Evolutionary conservation across 2,329 filamentous ascomycete genomes (phyloP).

Genomic region (Pseudogymnoascus sp.): DNA sequence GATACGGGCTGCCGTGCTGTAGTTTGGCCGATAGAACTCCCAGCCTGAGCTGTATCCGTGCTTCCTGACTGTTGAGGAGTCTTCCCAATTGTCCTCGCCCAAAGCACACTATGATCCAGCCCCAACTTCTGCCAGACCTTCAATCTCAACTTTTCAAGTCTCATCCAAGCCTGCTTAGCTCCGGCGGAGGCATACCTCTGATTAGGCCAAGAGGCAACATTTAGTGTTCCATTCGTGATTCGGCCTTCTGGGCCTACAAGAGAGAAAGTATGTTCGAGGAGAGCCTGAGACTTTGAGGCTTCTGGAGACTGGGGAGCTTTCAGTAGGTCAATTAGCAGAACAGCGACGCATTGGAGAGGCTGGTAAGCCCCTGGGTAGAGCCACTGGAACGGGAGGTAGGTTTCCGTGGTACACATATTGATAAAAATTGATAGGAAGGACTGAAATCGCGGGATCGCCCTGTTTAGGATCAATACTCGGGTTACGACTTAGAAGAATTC

Average conservation of each 20-base stretch:
- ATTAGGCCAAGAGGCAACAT: neutral
- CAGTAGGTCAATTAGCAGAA: slow-evolving; percentile 19
- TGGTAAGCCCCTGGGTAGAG: slow-evolving; percentile 22
- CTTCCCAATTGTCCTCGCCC: neutral
- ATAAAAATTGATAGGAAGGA: slow-evolving; percentile 20
- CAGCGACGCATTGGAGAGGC: slow-evolving; percentile 17
- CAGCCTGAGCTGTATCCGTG: neutral
- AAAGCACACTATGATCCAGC: neutral
- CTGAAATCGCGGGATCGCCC: slow-evolving; percentile 20
- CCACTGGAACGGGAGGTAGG: slow-evolving; percentile 19
- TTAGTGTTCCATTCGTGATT: neutral
- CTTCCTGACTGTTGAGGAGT: neutral
- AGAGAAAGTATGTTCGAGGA: slow-evolving; percentile 17
- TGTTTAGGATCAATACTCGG: slow-evolving; percentile 2
- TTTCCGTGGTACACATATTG: slow-evolving; percentile 17
- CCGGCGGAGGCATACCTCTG: neutral
- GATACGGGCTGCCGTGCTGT: neutral
- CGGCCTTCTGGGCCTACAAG: neutral
- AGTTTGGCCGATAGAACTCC: neutral
- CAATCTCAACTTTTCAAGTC: neutral
- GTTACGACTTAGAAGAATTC: slow-evolving; percentile 8
- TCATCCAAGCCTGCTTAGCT: neutral
- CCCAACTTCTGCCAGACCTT: neutral
- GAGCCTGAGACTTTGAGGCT: slow-evolving; percentile 14
- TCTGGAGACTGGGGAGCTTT: slow-evolving; percentile 17